Percentiles rank a stretch among this genome's conserved stretches.
Conservation (phyloP, 331 rosid species). For the Rhamnella rubrinervis region DNA sequence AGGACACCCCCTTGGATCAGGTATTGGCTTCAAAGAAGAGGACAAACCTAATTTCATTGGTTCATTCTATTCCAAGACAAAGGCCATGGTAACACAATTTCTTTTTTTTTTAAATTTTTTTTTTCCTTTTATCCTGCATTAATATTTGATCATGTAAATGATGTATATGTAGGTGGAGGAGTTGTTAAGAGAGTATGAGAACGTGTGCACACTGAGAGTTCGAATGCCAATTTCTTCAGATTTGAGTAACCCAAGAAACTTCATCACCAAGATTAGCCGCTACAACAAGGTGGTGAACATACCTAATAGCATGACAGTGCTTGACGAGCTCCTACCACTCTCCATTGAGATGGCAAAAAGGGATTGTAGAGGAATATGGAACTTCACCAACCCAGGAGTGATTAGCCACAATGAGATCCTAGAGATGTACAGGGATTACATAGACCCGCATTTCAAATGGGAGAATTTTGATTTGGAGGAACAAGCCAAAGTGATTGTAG, state of each 20-base stretch:
- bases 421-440: slow-evolving; percentile 52
- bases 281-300: slow-evolving; percentile 66
- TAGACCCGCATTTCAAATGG: slow-evolving; percentile 61
- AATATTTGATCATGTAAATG: not conserved
- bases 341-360: slow-evolving; percentile 64
- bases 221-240: slow-evolving; percentile 79
- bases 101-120: not conserved
- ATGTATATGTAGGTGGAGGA: slow-evolving; percentile 56
- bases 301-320: slow-evolving; percentile 68
- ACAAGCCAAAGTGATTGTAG: slow-evolving; percentile 60
- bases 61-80: slow-evolving; percentile 68
- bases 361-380: slow-evolving; percentile 61
- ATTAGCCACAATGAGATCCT: slow-evolving; percentile 63
- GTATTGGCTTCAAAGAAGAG: slow-evolving; percentile 66
- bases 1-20: slow-evolving; percentile 53
- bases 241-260: slow-evolving; percentile 65
- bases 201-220: slow-evolving; percentile 63
- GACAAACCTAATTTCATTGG: slow-evolving; percentile 59
- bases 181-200: slow-evolving; percentile 38
- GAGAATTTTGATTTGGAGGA: slow-evolving; percentile 52
- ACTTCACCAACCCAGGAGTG: slow-evolving; percentile 74
- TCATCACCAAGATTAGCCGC: slow-evolving; percentile 59
- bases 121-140: not conserved
- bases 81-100: slow-evolving; percentile 58
- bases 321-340: slow-evolving; percentile 66